Evolutionary conservation across 768 basidiomycete species (phyloP).

Genomic region (Scleroderma bovista): DNA sequence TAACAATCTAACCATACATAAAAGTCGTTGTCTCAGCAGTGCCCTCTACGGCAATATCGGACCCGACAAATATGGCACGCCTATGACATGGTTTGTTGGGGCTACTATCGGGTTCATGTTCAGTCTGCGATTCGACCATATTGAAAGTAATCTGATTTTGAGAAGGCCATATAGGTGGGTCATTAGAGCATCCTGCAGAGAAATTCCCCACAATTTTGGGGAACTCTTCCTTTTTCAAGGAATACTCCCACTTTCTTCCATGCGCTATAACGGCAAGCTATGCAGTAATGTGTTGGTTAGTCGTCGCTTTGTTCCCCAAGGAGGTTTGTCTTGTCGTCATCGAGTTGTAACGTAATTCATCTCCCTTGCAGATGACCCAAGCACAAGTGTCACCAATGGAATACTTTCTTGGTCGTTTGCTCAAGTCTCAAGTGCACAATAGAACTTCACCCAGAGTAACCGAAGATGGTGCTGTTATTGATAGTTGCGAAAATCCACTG

Average conservation of each 20-base stretch:
- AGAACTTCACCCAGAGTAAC: constrained; percentile 4
- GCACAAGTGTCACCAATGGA: constrained; percentile 29
- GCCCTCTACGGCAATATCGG: constrained; percentile 69
- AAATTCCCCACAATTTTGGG: constrained; percentile 63
- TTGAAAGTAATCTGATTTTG: constrained; percentile 18
- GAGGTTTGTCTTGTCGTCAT: constrained; percentile 36
- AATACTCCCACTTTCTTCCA: constrained; percentile 71
- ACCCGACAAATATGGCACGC: constrained; percentile 63
- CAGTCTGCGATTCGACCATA: constrained; percentile 38
- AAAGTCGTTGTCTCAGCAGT: constrained; percentile 62
- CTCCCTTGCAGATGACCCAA: constrained; percentile 26
- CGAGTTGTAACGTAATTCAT: neutral
- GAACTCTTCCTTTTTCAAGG: constrained; percentile 47
- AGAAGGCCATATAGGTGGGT: constrained; percentile 62
- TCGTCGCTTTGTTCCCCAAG: constrained; percentile 48
- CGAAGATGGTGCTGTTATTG: constrained; percentile 10
- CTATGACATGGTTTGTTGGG: constrained; percentile 44
- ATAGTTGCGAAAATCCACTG: constrained; percentile 29
- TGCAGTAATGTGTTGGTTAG: constrained; percentile 46
- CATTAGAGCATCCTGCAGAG: constrained; percentile 58
- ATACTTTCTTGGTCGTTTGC: constrained; percentile 21
- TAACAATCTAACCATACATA: constrained; percentile 2
- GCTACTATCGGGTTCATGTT: constrained; percentile 40
- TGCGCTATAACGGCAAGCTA: constrained; percentile 65
- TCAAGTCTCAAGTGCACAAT: constrained; percentile 7